Base-by-base conservation (phyloP, 768 basidiomycete species). In the Ramaria rubella region DNA sequence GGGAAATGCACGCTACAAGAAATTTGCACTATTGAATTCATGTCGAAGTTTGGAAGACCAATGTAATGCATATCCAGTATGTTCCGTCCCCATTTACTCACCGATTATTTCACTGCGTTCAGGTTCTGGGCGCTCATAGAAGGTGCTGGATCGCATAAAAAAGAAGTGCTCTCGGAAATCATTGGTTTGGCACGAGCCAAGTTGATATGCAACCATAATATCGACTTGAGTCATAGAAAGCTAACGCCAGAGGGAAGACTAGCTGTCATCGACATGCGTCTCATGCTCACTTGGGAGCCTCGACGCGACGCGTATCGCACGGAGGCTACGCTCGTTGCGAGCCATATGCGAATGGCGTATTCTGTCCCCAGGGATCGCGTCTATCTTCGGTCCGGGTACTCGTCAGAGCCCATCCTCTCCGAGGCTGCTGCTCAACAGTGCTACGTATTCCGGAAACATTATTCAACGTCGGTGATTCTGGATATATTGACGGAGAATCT, bases 381-480 rank as follows among this genome's bases (percentile, higher is more conserved):
- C 49, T 68, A 66, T 38, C 26, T 72, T 29, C 56, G 54, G 14
- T 63, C 69, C 24, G 67, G 67, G 17, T 69, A 67, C 42, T 62
- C 71, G 4, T 71, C 71, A 14, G 71, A 73, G 61, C 69, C 70
- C n/a, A 46, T 71, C 24, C 64, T 72, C 3, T 69, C 70, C 5
- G 68, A 70, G 50, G 71, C 68, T 33, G 69, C 70, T 14, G 58
- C 58, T 36, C 59, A 54, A 23, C 56, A 57, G 29, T 40, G 62
- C 52, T 14, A 57, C 5, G 33, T 21, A 21, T 60, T 46, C 49
- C 33, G 36, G 24, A 40, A 40, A 44, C 5, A 23, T 11, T 4
- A 21, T 5, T 5, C 27, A 19, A 5, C 49, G 11, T 52, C 27
- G 1, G 36, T 27, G 8, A 34, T 59, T 19, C 17, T 51, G 40